phyloP scores from a whole-genome alignment of 768 basidiomycete species.

The Pulveroboletus frians region DNA sequence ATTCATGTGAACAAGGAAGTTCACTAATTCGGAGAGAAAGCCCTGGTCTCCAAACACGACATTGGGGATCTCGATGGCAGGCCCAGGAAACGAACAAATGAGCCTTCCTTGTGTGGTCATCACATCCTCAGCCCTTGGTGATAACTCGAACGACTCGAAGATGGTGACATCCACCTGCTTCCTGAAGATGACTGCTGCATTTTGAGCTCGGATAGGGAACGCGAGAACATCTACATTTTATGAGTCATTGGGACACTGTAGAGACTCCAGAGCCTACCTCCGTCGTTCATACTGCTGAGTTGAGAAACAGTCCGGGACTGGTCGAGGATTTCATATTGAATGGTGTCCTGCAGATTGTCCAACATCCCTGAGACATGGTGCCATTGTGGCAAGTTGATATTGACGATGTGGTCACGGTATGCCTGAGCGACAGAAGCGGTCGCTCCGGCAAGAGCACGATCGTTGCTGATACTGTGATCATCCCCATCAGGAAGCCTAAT shows the following conservation, averaged over 20 bases:
- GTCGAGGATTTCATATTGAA: conserved; percentile 13
- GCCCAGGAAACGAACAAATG: too few relatives aligned
- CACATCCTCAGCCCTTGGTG: too few relatives aligned
- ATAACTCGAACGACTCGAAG: too few relatives aligned
- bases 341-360: background rate
- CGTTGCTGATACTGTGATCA: conserved; percentile 25
- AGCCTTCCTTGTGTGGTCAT: too few relatives aligned
- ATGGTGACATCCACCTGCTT: conserved; percentile 22
- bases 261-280: conserved; percentile 1
- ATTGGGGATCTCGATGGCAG: too few relatives aligned
- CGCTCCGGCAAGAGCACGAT: conserved; percentile 24
- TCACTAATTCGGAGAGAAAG: too few relatives aligned
- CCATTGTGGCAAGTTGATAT: background rate
- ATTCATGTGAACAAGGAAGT: too few relatives aligned
- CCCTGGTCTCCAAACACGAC: too few relatives aligned
- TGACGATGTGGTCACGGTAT: conserved; percentile 13
- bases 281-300: background rate
- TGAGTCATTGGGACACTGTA: background rate
- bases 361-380: too few relatives aligned
- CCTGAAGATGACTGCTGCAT: conserved; percentile 33
- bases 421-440: conserved; percentile 14
- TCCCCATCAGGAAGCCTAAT: conserved; percentile 33
- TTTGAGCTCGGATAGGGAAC: conserved; percentile 12
- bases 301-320: background rate
- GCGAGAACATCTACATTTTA: conserved; percentile 30